Percentiles rank a stretch among this genome's conserved stretches.
phyloP scores from a whole-genome alignment of 345 rosid genomes.

The Eucalyptus rudis region DNA sequence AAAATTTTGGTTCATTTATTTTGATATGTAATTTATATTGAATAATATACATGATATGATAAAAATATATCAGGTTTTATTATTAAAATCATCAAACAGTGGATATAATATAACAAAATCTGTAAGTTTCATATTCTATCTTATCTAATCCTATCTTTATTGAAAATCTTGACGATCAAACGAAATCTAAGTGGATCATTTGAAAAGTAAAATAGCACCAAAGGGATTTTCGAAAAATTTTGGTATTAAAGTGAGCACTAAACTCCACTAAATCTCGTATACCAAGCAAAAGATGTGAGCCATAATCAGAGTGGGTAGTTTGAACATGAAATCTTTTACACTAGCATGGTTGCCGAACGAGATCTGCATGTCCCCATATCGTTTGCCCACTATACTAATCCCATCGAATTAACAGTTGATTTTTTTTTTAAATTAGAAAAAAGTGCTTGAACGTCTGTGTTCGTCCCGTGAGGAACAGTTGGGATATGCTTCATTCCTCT shows the following conservation, averaged over 20 bases:
- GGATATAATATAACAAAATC: rapidly evolving
- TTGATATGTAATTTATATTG: too few relatives aligned
- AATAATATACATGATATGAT: too few relatives aligned
- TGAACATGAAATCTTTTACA: neutral
- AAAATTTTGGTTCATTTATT: too few relatives aligned
- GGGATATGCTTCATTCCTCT: neutral
- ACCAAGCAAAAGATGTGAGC: neutral
- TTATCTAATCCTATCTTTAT: rapidly evolving
- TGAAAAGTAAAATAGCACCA: neutral
- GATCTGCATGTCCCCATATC: neutral
- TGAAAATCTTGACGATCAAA: rapidly evolving
- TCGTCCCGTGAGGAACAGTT: neutral
- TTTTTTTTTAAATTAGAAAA: neutral
- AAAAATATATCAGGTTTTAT: too few relatives aligned
- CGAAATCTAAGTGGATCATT: too few relatives aligned
- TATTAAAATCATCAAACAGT: rapidly evolving
- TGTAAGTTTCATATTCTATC: too few relatives aligned
- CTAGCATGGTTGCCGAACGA: neutral
- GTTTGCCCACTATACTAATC: neutral
- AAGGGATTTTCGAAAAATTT: neutral
- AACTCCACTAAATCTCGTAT: rapidly evolving
- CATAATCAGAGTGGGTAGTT: neutral
- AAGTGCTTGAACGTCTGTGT: neutral
- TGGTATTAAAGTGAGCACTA: neutral
- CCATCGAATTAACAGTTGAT: neutral